These are phyloP conservation scores for Globisporangium cystogenes DNA, from an alignment of 352 stramenopile genomes.

Conservation along the genomic window DNA sequence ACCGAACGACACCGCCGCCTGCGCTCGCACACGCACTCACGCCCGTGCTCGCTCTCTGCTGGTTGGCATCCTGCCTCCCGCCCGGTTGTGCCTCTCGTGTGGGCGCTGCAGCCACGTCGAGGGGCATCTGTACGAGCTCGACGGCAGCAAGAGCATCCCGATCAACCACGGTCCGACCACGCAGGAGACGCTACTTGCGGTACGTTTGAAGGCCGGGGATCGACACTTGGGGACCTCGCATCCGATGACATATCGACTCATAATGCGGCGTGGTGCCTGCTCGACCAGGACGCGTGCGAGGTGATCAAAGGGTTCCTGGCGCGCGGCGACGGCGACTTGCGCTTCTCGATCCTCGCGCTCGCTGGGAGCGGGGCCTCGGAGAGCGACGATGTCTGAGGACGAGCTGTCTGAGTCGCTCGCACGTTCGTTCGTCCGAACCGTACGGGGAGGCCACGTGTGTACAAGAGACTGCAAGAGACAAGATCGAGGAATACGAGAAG, in stretches of 20 bases:
- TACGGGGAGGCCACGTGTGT: no score
- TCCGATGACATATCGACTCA: no score
- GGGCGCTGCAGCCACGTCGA: constrained; percentile 82
- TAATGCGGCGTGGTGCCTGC: neutral
- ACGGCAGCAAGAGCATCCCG: constrained; percentile 92
- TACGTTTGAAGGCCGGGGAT: no score
- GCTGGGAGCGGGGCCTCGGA: constrained; percentile 53
- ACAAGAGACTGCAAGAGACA: no score
- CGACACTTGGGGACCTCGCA: no score
- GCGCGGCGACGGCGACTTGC: constrained; percentile 90
- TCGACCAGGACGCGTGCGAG: constrained; percentile 71
- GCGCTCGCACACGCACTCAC: neutral
- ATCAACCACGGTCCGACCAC: constrained; percentile 92
- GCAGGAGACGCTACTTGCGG: constrained; percentile 78
- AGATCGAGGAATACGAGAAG: neutral
- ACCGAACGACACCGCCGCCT: neutral
- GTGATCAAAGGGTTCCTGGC: constrained; percentile 94
- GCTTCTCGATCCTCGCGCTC: constrained; percentile 94
- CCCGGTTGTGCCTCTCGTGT: neutral
- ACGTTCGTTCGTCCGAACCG: no score
- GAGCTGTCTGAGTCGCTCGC: no score
- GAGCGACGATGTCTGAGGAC: constrained; percentile 9
- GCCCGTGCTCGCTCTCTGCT: neutral
- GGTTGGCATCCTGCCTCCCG: no score
- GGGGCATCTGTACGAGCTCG: constrained; percentile 93